Conservation (phyloP, 192 early-diverging fungal genomes). For the Coemansia sp. region DNA sequence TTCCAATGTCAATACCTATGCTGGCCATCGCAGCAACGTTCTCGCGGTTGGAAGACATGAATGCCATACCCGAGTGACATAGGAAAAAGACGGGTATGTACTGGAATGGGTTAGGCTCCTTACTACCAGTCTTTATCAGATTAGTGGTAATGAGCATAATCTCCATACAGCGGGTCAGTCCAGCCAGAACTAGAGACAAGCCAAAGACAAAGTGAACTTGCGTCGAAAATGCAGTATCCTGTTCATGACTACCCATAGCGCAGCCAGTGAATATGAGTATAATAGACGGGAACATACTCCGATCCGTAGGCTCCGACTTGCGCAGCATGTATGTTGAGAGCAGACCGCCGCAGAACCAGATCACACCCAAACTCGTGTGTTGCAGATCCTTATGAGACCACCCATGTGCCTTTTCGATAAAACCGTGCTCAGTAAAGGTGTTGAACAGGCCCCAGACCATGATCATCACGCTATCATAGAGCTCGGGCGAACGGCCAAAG, state of each 20-base stretch:
- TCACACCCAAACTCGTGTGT: conserved; percentile 67
- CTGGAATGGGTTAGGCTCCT: conserved; percentile 51
- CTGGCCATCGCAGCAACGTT: conserved; percentile 48
- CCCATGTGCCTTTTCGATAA: conserved; percentile 45
- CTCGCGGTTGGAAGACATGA: conserved; percentile 67
- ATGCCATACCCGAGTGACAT: conserved; percentile 61
- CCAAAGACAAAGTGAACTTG: conserved; percentile 67
- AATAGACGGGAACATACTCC: conserved; percentile 62
- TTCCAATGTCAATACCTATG: conserved; percentile 58
- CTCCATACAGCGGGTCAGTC: conserved; percentile 59
- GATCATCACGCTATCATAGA: conserved; percentile 67
- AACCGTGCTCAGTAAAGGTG: conserved; percentile 71
- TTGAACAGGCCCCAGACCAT: conserved; percentile 68
- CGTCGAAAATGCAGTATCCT: conserved; percentile 60
- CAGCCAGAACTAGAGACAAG: conserved; percentile 58
- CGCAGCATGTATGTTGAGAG: conserved; percentile 57
- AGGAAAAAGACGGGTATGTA: conserved; percentile 55
- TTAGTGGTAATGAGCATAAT: conserved; percentile 50
- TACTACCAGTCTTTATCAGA: conserved; percentile 20
- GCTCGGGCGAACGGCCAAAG: conserved; percentile 63
- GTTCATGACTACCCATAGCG: conserved; percentile 62
- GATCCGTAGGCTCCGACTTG: conserved; percentile 33
- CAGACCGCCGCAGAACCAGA: conserved; percentile 67
- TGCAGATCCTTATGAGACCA: conserved; percentile 71
- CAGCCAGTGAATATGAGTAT: conserved; percentile 65